phyloP scores from a whole-genome alignment of 192 early-diverging fungal genomes.

The Thamnidium elegans region DNA sequence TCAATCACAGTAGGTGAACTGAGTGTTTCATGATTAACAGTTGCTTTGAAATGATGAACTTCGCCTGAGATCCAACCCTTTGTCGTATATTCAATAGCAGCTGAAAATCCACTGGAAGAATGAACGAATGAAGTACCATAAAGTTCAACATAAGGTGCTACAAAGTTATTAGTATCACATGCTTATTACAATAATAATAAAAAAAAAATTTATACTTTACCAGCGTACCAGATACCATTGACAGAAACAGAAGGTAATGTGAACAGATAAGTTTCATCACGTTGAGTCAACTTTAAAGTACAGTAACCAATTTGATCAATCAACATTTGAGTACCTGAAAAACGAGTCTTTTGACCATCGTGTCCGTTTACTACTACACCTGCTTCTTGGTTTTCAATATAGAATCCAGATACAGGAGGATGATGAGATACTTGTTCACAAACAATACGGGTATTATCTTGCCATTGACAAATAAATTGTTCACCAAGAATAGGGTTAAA shows the following conservation, averaged over 20 bases:
- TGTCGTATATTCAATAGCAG: constrained; percentile 69
- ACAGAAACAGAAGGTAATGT: constrained; percentile 73
- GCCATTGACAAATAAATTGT: constrained; percentile 61
- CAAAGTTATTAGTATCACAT: not conserved
- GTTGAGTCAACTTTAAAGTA: constrained; percentile 57
- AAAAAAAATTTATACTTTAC: constrained; percentile 22
- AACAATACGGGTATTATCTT: constrained; percentile 54
- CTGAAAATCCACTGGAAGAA: constrained; percentile 55
- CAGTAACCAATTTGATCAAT: constrained; percentile 77
- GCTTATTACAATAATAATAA: not conserved
- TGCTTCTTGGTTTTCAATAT: constrained; percentile 56
- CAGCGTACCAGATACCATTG: constrained; percentile 64
- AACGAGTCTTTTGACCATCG: constrained; percentile 68
- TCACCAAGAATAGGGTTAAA: constrained; percentile 72
- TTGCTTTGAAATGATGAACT: constrained; percentile 73
- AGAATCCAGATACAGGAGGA: constrained; percentile 68
- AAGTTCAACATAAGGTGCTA: constrained; percentile 54
- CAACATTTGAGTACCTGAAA: constrained; percentile 69
- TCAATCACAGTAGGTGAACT: constrained; percentile 43
- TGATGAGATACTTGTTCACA: constrained; percentile 75
- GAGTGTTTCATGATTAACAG: constrained; percentile 14
- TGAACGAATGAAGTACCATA: constrained; percentile 60
- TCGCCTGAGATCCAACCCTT: constrained; percentile 80
- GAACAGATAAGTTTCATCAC: constrained; percentile 66
- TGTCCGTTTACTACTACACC: constrained; percentile 63